phyloP scores from a whole-genome alignment of 2,329 filamentous ascomycete genomes.

The Dothideomycetes sp. region DNA sequence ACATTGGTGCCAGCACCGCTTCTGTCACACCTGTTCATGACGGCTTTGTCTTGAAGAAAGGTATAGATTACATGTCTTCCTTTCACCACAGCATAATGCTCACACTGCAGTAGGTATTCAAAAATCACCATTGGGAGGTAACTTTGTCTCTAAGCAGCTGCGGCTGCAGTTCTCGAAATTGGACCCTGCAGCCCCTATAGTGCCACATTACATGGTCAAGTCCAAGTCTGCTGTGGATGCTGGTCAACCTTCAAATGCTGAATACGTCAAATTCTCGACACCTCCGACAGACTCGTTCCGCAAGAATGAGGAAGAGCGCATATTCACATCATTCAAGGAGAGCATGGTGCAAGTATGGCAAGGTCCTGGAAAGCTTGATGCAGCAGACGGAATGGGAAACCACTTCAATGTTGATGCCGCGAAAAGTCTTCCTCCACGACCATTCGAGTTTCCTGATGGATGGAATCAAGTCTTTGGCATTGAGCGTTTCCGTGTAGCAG shows the following conservation, averaged over 20 bases:
- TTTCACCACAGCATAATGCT: neutral
- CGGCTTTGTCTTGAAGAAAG: constrained; percentile 82
- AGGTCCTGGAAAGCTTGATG: constrained; percentile 59
- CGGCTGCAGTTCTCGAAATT: constrained; percentile 64
- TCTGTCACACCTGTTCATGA: constrained; percentile 89
- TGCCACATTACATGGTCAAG: constrained; percentile 79
- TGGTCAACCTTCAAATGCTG: constrained; percentile 66
- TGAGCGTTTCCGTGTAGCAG: constrained; percentile 76
- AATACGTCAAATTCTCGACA: constrained; percentile 59
- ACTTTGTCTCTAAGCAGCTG: constrained; percentile 84
- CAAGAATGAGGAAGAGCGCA: constrained; percentile 78
- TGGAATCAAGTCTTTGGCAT: constrained; percentile 91
- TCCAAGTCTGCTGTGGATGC: constrained; percentile 86
- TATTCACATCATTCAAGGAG: constrained; percentile 95
- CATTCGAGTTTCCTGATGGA: constrained; percentile 95
- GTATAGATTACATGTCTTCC: constrained; percentile 20
- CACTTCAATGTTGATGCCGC: constrained; percentile 64
- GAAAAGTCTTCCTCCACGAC: constrained; percentile 63
- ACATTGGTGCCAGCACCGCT: constrained; percentile 80
- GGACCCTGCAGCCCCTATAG: constrained; percentile 62
- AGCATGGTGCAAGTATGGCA: constrained; percentile 91
- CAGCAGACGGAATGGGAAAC: constrained; percentile 37
- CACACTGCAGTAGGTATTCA: constrained; percentile 51
- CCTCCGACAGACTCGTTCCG: constrained; percentile 63
- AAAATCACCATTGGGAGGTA: constrained; percentile 73